A percentile compares a stretch with the other conserved stretches of the same genome.
These are phyloP conservation scores for Hypoxylon rickii DNA, from an alignment of 495 filamentous ascomycete genomes.

Conservation along the genomic window DNA sequence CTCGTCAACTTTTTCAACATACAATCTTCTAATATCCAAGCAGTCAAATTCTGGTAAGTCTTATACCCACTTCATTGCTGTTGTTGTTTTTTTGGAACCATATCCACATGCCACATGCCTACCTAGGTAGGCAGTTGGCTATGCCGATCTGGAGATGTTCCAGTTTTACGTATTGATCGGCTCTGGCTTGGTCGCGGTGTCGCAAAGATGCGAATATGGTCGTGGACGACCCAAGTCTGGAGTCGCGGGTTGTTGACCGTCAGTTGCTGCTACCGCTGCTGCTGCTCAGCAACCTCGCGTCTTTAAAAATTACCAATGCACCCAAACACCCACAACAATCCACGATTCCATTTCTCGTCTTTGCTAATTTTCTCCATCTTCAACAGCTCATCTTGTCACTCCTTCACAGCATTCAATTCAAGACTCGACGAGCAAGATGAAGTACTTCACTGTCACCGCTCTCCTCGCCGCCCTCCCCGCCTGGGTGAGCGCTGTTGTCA, in stretches of 20 bases:
- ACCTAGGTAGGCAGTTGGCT: not conserved
- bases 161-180: not conserved
- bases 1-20: slow-evolving; percentile 14
- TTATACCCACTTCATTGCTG: not conserved
- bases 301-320: not conserved
- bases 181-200: slow-evolving; percentile 1
- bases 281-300: not conserved
- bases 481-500: slow-evolving; percentile 41
- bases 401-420: slow-evolving; percentile 28
- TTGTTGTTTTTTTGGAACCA: not conserved
- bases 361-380: not conserved
- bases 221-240: slow-evolving; percentile 4
- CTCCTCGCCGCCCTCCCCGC: slow-evolving; percentile 46
- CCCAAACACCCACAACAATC: not conserved
- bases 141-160: not conserved
- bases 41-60: slow-evolving; percentile 18
- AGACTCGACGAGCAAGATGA: slow-evolving; percentile 46
- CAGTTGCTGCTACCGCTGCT: no score
- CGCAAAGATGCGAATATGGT: slow-evolving; percentile 8
- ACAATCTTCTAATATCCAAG: slow-evolving; percentile 28
- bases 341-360: not conserved
- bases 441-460: slow-evolving; percentile 42
- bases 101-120: not conserved
- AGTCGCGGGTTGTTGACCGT: not conserved
- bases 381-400: slow-evolving; percentile 28